Base-by-base conservation (phyloP, 2,329 filamentous ascomycete genomes). In the Torrubiella hemipterigena region DNA sequence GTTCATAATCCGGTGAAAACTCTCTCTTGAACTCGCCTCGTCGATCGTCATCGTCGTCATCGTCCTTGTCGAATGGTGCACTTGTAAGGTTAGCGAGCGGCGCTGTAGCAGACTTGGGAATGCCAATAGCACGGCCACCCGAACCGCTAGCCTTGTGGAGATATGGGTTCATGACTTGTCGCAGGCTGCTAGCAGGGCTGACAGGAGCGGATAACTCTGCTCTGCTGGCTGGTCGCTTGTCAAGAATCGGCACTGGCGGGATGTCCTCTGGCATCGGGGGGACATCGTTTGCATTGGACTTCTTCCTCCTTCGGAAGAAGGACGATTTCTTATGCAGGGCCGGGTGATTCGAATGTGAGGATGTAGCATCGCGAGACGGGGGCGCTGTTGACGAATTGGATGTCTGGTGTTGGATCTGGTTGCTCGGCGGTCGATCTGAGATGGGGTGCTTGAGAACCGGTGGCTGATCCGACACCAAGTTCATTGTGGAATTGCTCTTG, bases 251-350 rank as follows among this genome's bases (percentile, higher is more conserved):
- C 30, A 61, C 41, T 2, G 59, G 56, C 6, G 57, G 53, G 22
- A 54, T 55, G 44, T 54, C 59, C 37, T 50, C 65, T 36, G 69
- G 69, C 18, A 77, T 55, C 7, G 79, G 75, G 20, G 80, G 75
- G 23, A 68, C 68, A 15, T 73, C 67, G 39, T 93, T 86, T 11
- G 75, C 72, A 20, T 85, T 58, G 5, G 87, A 94, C 68, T 89
- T 93, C 70, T 96, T 96, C 40, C 87, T 73, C 37, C 91, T 72
- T 39, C 91, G 73, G 60, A 96, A 96, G 59, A 98, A 96, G 1
- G 85, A 89, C 1, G 89, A 93, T 55, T 95, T 95, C 63, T 95
- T 95, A 46, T 83, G 81, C 31, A 95, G 60, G 14, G 61, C 57
- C 34, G 66, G 62, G 12, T 63, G 52, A 32, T 59, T 61, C 20